Evolutionary conservation across 768 basidiomycete genomes (phyloP).

Genomic region (Lentinula sp.): DNA sequence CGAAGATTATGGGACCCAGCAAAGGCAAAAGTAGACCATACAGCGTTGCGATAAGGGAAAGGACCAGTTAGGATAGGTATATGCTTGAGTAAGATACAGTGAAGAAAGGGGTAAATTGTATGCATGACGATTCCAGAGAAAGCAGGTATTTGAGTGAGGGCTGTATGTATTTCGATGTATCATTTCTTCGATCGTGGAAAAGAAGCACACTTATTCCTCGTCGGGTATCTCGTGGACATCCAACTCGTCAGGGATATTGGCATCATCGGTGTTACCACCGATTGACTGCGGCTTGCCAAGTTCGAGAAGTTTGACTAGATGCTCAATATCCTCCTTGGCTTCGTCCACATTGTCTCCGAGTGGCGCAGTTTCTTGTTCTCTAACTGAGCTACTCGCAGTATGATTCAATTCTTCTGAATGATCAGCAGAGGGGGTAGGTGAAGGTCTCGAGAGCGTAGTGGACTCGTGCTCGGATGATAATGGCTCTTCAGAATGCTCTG

Average conservation of each 20-base stretch:
- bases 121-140: not conserved
- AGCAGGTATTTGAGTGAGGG: not conserved
- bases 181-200: not conserved
- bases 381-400: not conserved
- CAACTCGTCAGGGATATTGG: conserved; percentile 27
- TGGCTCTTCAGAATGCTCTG: not conserved
- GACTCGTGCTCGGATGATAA: not conserved
- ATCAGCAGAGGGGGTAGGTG: not conserved
- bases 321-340: conserved; percentile 31
- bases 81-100: not conserved
- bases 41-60: not conserved
- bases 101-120: not conserved
- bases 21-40: not conserved
- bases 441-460: not conserved
- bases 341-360: not conserved
- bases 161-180: not conserved
- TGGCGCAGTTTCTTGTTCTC: not conserved
- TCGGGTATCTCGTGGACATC: conserved; percentile 27
- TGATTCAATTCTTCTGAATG: not conserved
- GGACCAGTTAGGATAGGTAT: not conserved
- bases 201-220: conserved; percentile 21
- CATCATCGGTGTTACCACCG: conserved; percentile 15
- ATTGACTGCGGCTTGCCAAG: conserved; percentile 20
- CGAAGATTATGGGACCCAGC: not conserved
- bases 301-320: conserved; percentile 42